Base-by-base conservation (phyloP, 345 rosid genomes). In the Viola odorata region DNA sequence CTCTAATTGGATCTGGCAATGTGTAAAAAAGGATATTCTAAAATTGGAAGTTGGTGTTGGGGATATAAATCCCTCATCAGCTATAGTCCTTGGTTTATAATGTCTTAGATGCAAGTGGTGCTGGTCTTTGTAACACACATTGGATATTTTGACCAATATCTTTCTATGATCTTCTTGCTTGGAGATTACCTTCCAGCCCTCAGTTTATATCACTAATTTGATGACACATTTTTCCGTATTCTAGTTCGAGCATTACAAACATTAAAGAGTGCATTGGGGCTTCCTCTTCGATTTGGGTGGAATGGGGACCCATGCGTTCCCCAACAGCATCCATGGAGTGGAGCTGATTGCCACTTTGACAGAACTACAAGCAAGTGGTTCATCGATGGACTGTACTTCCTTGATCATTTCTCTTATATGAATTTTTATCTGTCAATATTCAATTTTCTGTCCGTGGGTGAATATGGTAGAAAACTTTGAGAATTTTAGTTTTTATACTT, bases 271-370 rank as follows among this genome's bases (percentile, higher is more conserved):
- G 78, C 92, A 10, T 64, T 95, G 71, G 89, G 70, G 37, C 97
- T 95, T 85, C 97, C 99, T 37, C 77, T 72, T 61, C 86, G 96
- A 67, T 76, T 95, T 68, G 99, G 97, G 61, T 95, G 99, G 99
- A 95, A 95, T 73, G 99, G 97, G 51, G 99, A 95, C 69, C 99
- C 99, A n/a, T 95, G 99, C 77, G 96, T 95, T 77, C 99, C 99
- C 48, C 84, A 84, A 57, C 91, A 95, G 77, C 99, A 95, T 81
- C 99, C 99, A 47, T 95, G 99, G 99, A 85, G 73, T 60, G 99
- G 99, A 73, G 89, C 80, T 58, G 89, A 88, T 71, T 95, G 99
- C 79, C 89, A 77, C 37, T 72, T 81, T 13, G 84, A 95, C 76
- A 78, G 60, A 61, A 73, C 82, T 66, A 76, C 77, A 76, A 69